Evolutionary conservation across 2,329 filamentous ascomycete genomes (phyloP).

Genomic region (Fusarium solani-melongenae): DNA sequence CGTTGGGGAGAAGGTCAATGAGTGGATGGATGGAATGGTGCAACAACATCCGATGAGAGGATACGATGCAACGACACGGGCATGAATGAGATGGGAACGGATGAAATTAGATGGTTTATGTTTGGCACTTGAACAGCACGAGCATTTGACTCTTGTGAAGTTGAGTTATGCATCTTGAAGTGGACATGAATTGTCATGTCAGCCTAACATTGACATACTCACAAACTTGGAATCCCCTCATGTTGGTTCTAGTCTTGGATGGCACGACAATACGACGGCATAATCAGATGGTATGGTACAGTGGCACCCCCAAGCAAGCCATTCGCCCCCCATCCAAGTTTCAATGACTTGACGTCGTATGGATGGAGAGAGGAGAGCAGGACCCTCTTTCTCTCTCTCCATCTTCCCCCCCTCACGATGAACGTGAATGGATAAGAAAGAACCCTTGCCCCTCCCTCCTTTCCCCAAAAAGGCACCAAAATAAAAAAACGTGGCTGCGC

Average conservation of each 20-base stretch:
- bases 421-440: not conserved
- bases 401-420: not conserved
- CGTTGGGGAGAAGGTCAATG: conserved; percentile 30
- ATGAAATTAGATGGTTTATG: conserved; percentile 3
- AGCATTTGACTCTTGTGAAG: not conserved
- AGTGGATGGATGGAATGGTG: conserved; percentile 4
- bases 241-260: not conserved
- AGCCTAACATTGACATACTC: not conserved
- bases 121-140: not conserved
- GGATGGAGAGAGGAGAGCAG: not conserved
- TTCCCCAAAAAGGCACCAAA: not conserved
- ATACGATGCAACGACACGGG: conserved; percentile 27
- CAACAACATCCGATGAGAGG: conserved; percentile 23
- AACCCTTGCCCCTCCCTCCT: not conserved
- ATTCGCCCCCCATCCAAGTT: not conserved
- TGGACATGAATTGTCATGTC: not conserved
- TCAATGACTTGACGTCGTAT: not conserved
- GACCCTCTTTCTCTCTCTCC: not conserved
- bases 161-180: not conserved
- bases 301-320: not conserved
- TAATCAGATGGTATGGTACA: not conserved
- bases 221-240: not conserved
- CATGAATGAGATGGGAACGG: not conserved
- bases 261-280: not conserved
- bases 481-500: conserved; percentile 28